Evolutionary conservation across 495 filamentous ascomycete species (phyloP).

Genomic region (Penicillium ochrochloron): DNA sequence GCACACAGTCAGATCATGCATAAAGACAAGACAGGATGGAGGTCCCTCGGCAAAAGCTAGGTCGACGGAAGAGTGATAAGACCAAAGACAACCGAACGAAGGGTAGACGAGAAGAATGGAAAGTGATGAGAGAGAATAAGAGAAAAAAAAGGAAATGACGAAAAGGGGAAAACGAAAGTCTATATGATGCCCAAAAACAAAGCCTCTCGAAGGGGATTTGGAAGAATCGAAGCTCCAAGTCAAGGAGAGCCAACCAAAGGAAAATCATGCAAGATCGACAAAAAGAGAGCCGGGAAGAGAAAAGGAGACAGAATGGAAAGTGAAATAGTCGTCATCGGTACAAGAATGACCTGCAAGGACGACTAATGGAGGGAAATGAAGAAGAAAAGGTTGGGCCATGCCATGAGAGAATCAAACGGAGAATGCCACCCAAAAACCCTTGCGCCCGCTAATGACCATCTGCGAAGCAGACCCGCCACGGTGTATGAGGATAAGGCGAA

Average conservation of each 20-base stretch:
- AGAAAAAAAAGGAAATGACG: background rate
- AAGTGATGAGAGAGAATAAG: background rate
- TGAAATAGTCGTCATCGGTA: background rate
- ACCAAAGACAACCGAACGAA: background rate
- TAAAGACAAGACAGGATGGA: background rate
- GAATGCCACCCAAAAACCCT: conserved; percentile 45
- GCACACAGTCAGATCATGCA: conserved; percentile 9
- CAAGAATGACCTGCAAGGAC: conserved; percentile 2
- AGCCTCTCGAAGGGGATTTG: conserved; percentile 13
- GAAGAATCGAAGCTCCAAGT: conserved; percentile 4
- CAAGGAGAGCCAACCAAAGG: conserved; percentile 11
- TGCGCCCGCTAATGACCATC: conserved; percentile 53
- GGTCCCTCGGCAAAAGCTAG: conserved; percentile 2
- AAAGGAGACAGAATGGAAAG: conserved; percentile 17
- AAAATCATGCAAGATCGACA: background rate
- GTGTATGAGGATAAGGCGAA: conserved; percentile 37
- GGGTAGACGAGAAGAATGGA: conserved; percentile 4
- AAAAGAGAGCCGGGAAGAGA: conserved; percentile 1
- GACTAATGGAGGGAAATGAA: conserved; percentile 17
- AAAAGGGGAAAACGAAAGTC: conserved; percentile 25
- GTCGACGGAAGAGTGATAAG: background rate
- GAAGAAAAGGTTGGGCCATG: conserved; percentile 26
- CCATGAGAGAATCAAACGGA: conserved; percentile 29
- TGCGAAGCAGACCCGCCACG: conserved; percentile 42
- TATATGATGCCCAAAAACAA: conserved; percentile 26